Conservation (phyloP, 768 basidiomycete genomes). For the Leccinum olivaceopallidum region DNA sequence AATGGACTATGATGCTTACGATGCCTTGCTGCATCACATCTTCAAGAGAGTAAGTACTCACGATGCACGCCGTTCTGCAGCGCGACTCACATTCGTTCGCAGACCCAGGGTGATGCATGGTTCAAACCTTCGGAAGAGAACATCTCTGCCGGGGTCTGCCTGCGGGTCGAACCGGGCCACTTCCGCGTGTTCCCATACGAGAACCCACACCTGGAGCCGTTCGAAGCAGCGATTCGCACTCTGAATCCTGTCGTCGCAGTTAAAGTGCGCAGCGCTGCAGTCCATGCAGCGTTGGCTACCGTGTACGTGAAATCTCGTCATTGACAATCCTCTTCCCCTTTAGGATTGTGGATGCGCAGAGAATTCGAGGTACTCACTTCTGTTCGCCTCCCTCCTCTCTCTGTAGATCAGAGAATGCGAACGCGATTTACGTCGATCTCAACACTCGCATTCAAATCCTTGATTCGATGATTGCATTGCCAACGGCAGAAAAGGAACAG, state of each 20-base stretch:
- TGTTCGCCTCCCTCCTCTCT: not conserved
- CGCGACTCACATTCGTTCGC: conserved; percentile 10
- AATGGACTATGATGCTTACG: conserved; percentile 70
- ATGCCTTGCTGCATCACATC: conserved; percentile 78
- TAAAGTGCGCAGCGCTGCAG: conserved; percentile 76
- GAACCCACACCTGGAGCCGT: conserved; percentile 75
- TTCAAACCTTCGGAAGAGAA: conserved; percentile 86
- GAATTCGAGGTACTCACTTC: not conserved
- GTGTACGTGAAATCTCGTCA: conserved; percentile 46
- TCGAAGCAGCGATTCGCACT: conserved; percentile 72
- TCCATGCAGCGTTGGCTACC: conserved; percentile 73
- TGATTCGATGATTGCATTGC: conserved; percentile 64
- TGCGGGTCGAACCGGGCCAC: conserved; percentile 64
- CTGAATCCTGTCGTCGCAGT: conserved; percentile 87
- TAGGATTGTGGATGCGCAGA: not conserved
- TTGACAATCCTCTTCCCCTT: not conserved
- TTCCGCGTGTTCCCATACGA: conserved; percentile 88
- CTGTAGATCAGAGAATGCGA: conserved; percentile 55
- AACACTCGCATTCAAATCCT: conserved; percentile 89
- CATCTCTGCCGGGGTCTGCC: conserved; percentile 74
- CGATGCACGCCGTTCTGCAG: not conserved
- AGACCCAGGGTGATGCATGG: conserved; percentile 85
- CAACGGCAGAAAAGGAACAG: conserved; percentile 86
- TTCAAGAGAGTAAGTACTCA: conserved; percentile 62
- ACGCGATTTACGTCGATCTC: conserved; percentile 66